phyloP scores from a whole-genome alignment of 2,329 filamentous ascomycete genomes.

The Aaosphaeria arxii region DNA sequence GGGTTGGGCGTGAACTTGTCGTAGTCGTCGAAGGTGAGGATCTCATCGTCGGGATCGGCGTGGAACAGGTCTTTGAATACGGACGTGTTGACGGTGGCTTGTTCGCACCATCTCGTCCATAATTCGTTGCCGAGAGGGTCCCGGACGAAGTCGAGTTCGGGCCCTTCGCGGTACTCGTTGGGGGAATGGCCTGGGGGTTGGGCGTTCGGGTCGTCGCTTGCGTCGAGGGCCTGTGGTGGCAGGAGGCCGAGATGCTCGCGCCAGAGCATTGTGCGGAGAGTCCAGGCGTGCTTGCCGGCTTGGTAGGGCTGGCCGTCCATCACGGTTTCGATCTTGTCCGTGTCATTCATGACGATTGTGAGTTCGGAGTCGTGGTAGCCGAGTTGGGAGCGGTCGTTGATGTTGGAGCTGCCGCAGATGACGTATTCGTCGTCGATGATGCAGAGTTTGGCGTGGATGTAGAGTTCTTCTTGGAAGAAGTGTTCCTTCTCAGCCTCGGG shows the following conservation, averaged over 20 bases:
- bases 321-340: conserved; percentile 62
- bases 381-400: conserved; percentile 87
- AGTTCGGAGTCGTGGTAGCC: conserved; percentile 90
- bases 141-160: conserved; percentile 58
- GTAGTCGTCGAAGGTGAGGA: conserved; percentile 89
- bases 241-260: conserved; percentile 86
- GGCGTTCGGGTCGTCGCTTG: conserved; percentile 69
- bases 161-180: conserved; percentile 73
- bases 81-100: conserved; percentile 68
- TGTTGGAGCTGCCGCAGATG: conserved; percentile 82
- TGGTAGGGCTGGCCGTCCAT: conserved; percentile 79
- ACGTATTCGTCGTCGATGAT: conserved; percentile 85
- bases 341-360: conserved; percentile 86
- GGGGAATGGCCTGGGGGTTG: conserved; percentile 65
- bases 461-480: conserved; percentile 94
- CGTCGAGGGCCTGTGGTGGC: conserved; percentile 66
- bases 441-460: conserved; percentile 88
- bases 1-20: conserved; percentile 62
- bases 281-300: conserved; percentile 78
- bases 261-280: conserved; percentile 79
- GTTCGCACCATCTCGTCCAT: conserved; percentile 64
- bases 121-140: conserved; percentile 59
- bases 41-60: conserved; percentile 83
- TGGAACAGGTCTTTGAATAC: conserved; percentile 80
- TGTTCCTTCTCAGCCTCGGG: conserved; percentile 76